Percentiles rank a stretch among this genome's conserved stretches.
Conservation (phyloP, 768 basidiomycete genomes). For the Daedaleopsis nitida region DNA sequence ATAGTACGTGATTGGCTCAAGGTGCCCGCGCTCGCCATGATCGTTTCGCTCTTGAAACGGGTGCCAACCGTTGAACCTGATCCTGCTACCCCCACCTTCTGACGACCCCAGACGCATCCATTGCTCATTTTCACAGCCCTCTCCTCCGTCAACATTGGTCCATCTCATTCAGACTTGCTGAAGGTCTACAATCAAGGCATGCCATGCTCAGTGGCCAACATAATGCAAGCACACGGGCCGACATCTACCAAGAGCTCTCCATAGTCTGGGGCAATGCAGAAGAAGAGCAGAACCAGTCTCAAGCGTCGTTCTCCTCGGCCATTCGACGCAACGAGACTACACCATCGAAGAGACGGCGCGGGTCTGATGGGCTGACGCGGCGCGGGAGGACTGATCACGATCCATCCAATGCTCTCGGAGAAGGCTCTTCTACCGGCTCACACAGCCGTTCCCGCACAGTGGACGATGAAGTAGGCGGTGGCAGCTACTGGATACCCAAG, state of each 20-base stretch:
- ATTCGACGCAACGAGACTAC: slow-evolving; percentile 22
- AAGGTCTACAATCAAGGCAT: not conserved
- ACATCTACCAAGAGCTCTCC: slow-evolving; percentile 1
- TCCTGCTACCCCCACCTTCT: too few relatives aligned
- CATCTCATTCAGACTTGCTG: not conserved
- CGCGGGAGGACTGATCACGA: slow-evolving; percentile 26
- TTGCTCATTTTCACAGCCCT: not conserved
- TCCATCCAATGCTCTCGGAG: slow-evolving; percentile 11
- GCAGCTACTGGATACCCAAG: slow-evolving; percentile 5
- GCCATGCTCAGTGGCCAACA: not conserved
- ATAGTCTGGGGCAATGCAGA: slow-evolving; percentile 18
- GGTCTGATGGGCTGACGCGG: slow-evolving; percentile 29
- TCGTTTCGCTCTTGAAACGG: too few relatives aligned
- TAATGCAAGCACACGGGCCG: not conserved
- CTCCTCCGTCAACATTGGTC: not conserved
- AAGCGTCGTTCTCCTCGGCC: slow-evolving; percentile 28
- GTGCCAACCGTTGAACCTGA: too few relatives aligned
- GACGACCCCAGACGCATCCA: too few relatives aligned
- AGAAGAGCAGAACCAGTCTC: slow-evolving; percentile 12
- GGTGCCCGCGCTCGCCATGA: too few relatives aligned
- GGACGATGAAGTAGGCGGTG: slow-evolving; percentile 16
- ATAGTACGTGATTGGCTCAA: too few relatives aligned
- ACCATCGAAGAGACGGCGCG: slow-evolving; percentile 29
- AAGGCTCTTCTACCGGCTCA: not conserved
- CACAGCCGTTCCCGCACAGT: slow-evolving; percentile 29